A percentile compares a stretch with the other conserved stretches of the same genome.
phyloP scores from a whole-genome alignment of 768 basidiomycete species.

The Suillus weaverae region DNA sequence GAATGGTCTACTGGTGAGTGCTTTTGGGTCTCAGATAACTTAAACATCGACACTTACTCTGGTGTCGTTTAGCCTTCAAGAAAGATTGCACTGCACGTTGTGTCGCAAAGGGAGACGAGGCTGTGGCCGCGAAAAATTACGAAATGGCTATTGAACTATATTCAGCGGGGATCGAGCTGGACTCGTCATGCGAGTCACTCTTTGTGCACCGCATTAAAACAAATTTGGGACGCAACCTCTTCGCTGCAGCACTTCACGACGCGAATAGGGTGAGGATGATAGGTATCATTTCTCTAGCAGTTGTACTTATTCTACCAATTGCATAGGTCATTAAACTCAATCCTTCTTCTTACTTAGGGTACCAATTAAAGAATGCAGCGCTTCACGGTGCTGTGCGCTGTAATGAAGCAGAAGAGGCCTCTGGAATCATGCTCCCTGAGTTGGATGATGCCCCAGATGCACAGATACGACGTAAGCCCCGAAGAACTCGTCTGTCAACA shows the following conservation, averaged over 20 bases:
- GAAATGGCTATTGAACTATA: not conserved
- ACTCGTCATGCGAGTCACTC: not conserved
- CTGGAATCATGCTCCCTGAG: not conserved
- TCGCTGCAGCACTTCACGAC: not conserved
- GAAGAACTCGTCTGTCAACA: too few relatives aligned
- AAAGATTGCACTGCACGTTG: not conserved
- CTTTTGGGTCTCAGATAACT: not conserved
- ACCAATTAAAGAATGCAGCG: not conserved
- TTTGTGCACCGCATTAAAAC: not conserved
- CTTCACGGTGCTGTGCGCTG: not conserved
- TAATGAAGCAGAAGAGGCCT: not conserved
- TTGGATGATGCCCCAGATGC: not conserved
- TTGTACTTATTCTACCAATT: not conserved
- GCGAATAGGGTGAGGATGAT: not conserved
- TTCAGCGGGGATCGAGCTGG: not conserved
- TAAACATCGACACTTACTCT: not conserved
- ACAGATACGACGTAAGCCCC: not conserved
- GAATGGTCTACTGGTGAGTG: not conserved
- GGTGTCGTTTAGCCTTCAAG: not conserved
- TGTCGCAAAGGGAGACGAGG: not conserved
- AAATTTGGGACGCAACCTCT: not conserved
- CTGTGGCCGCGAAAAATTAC: not conserved
- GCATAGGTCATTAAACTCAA: not conserved
- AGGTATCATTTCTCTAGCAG: too few relatives aligned
- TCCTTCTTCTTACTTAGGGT: not conserved